Base-by-base conservation (phyloP, 1,284 basidiomycete species). In the Moesziomyces antarcticus region DNA sequence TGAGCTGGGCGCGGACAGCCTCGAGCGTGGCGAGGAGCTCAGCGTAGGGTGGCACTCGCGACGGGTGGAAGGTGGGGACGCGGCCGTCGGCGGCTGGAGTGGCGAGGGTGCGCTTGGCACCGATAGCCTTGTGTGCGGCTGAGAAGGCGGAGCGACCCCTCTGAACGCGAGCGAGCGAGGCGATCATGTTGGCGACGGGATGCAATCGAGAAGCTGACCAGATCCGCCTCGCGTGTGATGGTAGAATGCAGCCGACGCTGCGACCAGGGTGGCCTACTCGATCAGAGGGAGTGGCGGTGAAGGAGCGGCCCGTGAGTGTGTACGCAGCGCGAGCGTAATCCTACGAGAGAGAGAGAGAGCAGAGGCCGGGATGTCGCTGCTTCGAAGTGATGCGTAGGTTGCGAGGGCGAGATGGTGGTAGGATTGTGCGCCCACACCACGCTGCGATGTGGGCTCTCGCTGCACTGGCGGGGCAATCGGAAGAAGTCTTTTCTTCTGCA, bases 1-100 rank as follows among this genome's bases (percentile, higher is more conserved):
- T 90, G 79, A 98, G 87, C 52, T 92, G 86, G 52, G 87, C 84
- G 60, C 92, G 90, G 56, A 95, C 93, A 55, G 86, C 86, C 51
- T 88, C 87, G 60, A 98, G 89, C 50, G 92, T 95, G 75, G 89
- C 84, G 51, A 93, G 87, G 49, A 99, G 88, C 61, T 87, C 86
- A 9, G 88, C 78, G 86, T 99, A 99, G 21, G 95, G 94, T 27
- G 97, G 97, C 20, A 82, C 66, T 49, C 81, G 75, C 45, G 81
- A 81, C 13, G 79, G 67, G 62, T 82, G 81, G 54, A 76, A 74
- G 20, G 78, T 72, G 35, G 78, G 68, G 21, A 74, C 67, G 21
- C 71, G 60, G 25, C 55, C 61, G 24, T 68, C 61, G 11, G 61
- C 66, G 27, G 67, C 63, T 5, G 66, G 67, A 16, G 67, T 74